These are phyloP conservation scores for Vanilla planifolia DNA, from an alignment of 106 monocot species.

Conservation along the genomic window DNA sequence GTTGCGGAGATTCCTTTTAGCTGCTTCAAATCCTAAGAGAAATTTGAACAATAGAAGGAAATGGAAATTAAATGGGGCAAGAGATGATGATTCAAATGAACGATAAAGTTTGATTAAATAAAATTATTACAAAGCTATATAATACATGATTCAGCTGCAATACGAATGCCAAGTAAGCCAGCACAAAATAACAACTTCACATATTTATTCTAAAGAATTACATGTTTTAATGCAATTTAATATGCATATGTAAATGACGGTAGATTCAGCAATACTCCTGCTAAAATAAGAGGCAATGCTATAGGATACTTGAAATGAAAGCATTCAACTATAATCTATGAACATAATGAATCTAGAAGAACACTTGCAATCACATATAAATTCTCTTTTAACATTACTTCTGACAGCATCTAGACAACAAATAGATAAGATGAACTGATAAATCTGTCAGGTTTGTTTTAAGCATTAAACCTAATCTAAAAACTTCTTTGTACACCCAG, in stretches of 20 bases:
- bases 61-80: background rate
- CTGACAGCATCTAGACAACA: too few species aligned
- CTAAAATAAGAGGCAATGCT: background rate
- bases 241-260: background rate
- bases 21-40: conserved; percentile 79
- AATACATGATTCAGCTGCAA: background rate
- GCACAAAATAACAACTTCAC: background rate
- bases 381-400: too few species aligned
- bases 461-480: too few species aligned
- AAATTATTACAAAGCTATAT: background rate
- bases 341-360: too few species aligned
- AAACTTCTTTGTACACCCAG: too few species aligned
- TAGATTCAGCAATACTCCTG: background rate
- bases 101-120: background rate
- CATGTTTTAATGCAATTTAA: background rate
- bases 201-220: background rate
- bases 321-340: too few species aligned
- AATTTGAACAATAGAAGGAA: background rate
- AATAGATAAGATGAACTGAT: too few species aligned
- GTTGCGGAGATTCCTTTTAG: conserved; percentile 89
- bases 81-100: background rate
- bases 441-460: too few species aligned
- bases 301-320: background rate
- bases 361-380: too few species aligned
- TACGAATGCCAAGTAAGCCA: background rate